phyloP scores from a whole-genome alignment of 2,329 filamentous ascomycete genomes.

The Fusarium secorum region DNA sequence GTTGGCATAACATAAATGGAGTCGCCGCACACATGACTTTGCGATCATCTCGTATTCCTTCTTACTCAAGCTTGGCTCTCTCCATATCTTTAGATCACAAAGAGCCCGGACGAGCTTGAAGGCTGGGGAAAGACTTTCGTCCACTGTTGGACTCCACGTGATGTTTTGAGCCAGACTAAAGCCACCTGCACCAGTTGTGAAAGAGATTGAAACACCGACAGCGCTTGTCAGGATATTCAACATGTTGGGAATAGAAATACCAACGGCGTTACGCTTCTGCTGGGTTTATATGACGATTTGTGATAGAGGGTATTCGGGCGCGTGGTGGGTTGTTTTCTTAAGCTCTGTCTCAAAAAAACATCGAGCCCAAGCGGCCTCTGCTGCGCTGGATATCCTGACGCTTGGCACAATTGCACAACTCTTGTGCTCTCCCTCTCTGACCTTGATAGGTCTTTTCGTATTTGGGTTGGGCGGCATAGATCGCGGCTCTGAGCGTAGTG shows the following conservation, averaged over 20 bases:
- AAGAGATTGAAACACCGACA: not conserved
- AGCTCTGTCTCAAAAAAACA: not conserved
- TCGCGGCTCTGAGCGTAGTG: not conserved
- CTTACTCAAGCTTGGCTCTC: not conserved
- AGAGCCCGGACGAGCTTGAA: not conserved
- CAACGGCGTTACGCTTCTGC: not conserved
- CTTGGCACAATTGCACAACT: not conserved
- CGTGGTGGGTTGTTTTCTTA: not conserved
- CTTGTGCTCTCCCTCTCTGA: not conserved
- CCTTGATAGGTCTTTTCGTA: not conserved
- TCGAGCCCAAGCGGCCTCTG: not conserved
- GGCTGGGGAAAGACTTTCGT: not conserved
- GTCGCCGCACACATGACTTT: not conserved
- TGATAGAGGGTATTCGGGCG: not conserved
- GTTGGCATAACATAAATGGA: not conserved
- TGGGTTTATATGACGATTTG: not conserved
- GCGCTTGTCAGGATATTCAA: not conserved
- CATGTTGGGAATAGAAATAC: not conserved
- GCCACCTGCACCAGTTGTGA: not conserved
- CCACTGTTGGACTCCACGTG: not conserved
- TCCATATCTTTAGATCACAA: not conserved
- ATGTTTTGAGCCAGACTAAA: not conserved
- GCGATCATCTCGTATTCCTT: not conserved
- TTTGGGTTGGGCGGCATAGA: not conserved
- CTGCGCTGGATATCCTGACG: not conserved